Evolutionary conservation across 305 asterid species (phyloP).

Genomic region (Solanum hybrid): DNA sequence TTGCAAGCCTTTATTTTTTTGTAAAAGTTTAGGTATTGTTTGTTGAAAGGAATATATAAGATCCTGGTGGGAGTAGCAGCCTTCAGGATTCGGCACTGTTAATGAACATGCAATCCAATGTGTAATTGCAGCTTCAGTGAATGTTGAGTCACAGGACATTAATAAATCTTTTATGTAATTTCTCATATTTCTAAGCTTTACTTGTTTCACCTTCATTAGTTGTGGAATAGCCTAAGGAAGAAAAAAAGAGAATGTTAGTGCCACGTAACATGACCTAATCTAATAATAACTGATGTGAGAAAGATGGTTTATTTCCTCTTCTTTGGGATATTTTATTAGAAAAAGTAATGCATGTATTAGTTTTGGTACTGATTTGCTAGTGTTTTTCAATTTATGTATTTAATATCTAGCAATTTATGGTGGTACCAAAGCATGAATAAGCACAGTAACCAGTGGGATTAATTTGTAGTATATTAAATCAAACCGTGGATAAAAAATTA

Average conservation of each 20-base stretch:
- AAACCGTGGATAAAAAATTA: background rate
- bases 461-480: background rate
- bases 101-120: background rate
- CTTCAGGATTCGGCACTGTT: slow-evolving; percentile 14
- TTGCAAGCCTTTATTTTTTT: slow-evolving; percentile 14
- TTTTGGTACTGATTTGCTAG: background rate
- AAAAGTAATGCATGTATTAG: background rate
- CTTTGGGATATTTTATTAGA: background rate
- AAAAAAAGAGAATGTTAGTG: background rate
- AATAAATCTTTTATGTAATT: background rate
- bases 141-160: background rate
- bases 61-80: slow-evolving; percentile 12
- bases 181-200: background rate
- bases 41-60: background rate
- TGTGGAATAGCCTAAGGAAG: background rate
- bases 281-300: background rate
- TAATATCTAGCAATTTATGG: background rate
- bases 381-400: background rate
- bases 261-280: background rate
- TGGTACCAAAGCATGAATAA: background rate
- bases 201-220: background rate
- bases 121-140: background rate
- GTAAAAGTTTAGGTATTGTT: slow-evolving; percentile 20
- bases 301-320: background rate
- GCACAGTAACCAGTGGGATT: background rate